These are phyloP conservation scores for Auriscalpium microsporum DNA, from an alignment of 768 basidiomycete species.

Conservation along the genomic window DNA sequence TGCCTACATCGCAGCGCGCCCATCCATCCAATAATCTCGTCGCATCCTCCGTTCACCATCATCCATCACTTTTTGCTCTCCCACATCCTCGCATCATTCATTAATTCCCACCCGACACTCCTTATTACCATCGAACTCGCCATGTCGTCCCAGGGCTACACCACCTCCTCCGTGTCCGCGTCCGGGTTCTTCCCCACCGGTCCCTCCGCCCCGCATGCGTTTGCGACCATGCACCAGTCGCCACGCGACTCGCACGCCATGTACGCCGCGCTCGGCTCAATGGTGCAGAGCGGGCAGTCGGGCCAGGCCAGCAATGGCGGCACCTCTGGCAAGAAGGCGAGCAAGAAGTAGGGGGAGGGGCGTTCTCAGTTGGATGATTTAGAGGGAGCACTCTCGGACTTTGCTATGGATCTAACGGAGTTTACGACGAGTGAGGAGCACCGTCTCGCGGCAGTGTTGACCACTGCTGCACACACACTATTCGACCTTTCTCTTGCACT, in stretches of 20 bases:
- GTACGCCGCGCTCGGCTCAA: slow-evolving; percentile 22
- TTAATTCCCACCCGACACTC: neutral
- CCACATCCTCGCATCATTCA: neutral
- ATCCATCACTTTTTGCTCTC: neutral
- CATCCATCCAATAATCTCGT: neutral
- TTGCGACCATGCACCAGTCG: slow-evolving; percentile 26
- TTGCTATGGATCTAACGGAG: neutral
- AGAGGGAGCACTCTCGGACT: neutral
- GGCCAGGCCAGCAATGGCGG: neutral
- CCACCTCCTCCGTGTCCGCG: slow-evolving; percentile 17
- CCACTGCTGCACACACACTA: neutral
- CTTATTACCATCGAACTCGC: neutral
- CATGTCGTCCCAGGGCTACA: slow-evolving; percentile 23
- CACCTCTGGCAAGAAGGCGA: slow-evolving; percentile 9
- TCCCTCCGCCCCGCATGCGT: slow-evolving; percentile 27
- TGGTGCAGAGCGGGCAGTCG: neutral
- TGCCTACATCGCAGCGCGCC: slow-evolving; percentile 6
- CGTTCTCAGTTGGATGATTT: neutral
- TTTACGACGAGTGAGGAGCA: neutral
- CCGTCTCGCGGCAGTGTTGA: neutral
- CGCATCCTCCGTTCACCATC: neutral
- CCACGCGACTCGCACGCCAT: slow-evolving; percentile 25
- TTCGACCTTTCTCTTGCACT: neutral
- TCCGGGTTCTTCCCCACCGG: slow-evolving; percentile 27
- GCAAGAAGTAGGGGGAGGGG: slow-evolving; percentile 2